A percentile compares a stretch with the other conserved stretches of the same genome.
Evolutionary conservation across 2,329 filamentous ascomycete species (phyloP).

Genomic region (Verruconis gallopava): DNA sequence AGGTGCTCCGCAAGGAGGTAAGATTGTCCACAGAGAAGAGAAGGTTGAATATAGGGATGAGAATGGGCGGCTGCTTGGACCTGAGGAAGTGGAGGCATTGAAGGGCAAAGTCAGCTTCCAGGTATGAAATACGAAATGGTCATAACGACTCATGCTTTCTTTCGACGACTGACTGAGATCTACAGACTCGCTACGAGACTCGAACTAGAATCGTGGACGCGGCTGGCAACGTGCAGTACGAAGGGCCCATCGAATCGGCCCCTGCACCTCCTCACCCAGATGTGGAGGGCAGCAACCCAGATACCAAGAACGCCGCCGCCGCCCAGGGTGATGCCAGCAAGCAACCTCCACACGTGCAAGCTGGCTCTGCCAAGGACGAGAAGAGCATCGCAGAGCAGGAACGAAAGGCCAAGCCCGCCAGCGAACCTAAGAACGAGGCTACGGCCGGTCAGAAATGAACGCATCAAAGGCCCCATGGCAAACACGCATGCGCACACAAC

Average conservation of each 20-base stretch:
- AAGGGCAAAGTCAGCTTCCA: slow-evolving; percentile 86
- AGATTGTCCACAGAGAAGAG: slow-evolving; percentile 51
- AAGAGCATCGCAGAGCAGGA: slow-evolving; percentile 25
- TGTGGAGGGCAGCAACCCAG: slow-evolving; percentile 44
- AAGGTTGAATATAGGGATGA: slow-evolving; percentile 91
- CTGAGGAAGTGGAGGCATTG: slow-evolving; percentile 69
- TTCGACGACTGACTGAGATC: not conserved
- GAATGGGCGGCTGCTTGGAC: slow-evolving; percentile 74
- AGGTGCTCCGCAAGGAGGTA: slow-evolving; percentile 14
- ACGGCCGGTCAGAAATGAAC: not conserved
- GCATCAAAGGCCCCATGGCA: not conserved
- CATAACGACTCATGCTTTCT: not conserved
- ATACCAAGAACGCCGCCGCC: slow-evolving; percentile 26
- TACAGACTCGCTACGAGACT: slow-evolving; percentile 84
- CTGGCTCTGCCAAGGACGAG: slow-evolving; percentile 32
- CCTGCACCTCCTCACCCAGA: slow-evolving; percentile 42
- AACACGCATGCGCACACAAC: too few species aligned
- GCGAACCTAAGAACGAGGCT: slow-evolving; percentile 15
- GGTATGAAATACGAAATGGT: not conserved
- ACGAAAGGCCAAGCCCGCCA: slow-evolving; percentile 24
- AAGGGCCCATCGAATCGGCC: slow-evolving; percentile 23
- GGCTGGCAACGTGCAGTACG: slow-evolving; percentile 61
- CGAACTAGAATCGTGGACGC: slow-evolving; percentile 72
- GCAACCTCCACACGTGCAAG: slow-evolving; percentile 26
- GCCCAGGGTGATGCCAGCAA: slow-evolving; percentile 25